These are phyloP conservation scores for Podaxis sp. DNA, from an alignment of 768 basidiomycete genomes.

Conservation along the genomic window DNA sequence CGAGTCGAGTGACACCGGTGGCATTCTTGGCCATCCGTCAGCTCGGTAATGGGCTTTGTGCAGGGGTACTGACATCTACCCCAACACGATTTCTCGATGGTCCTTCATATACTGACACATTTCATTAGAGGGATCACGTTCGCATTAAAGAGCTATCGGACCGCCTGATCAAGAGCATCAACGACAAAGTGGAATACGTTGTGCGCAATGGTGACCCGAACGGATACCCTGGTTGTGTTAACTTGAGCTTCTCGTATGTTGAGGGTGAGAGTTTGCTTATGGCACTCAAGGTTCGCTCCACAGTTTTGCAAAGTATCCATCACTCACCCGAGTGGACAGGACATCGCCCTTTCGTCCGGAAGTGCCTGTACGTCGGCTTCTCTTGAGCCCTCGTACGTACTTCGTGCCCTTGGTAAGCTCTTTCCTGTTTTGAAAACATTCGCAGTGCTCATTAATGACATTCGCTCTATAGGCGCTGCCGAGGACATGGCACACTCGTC, in stretches of 20 bases:
- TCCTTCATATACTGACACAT: constrained; percentile 16
- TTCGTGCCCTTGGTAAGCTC: constrained; percentile 80
- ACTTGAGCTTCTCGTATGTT: constrained; percentile 93
- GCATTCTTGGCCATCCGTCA: constrained; percentile 17
- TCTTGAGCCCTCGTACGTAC: constrained; percentile 95
- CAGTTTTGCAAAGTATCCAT: too few species aligned
- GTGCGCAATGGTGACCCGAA: constrained; percentile 89
- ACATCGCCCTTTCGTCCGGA: constrained; percentile 95
- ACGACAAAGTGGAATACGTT: constrained; percentile 81
- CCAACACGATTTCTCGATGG: background rate
- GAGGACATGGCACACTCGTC: constrained; percentile 99
- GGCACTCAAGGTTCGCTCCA: constrained; percentile 76
- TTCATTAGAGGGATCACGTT: constrained; percentile 68
- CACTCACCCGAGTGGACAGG: constrained; percentile 38
- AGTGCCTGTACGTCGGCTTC: constrained; percentile 99
- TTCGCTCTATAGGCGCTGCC: constrained; percentile 63
- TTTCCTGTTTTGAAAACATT: background rate
- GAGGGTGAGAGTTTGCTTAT: constrained; percentile 97
- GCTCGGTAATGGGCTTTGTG: constrained; percentile 68
- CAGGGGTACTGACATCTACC: constrained; percentile 89
- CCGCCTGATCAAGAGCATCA: constrained; percentile 77
- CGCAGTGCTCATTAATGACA: background rate
- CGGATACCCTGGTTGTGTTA: constrained; percentile 95
- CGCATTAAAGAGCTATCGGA: constrained; percentile 73
- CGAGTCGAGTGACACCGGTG: constrained; percentile 42